Evolutionary conservation across 2,329 filamentous ascomycete genomes (phyloP), one percentile per base, ranked within the genome.

Genomic region (Fusarium goolgardi): DNA sequence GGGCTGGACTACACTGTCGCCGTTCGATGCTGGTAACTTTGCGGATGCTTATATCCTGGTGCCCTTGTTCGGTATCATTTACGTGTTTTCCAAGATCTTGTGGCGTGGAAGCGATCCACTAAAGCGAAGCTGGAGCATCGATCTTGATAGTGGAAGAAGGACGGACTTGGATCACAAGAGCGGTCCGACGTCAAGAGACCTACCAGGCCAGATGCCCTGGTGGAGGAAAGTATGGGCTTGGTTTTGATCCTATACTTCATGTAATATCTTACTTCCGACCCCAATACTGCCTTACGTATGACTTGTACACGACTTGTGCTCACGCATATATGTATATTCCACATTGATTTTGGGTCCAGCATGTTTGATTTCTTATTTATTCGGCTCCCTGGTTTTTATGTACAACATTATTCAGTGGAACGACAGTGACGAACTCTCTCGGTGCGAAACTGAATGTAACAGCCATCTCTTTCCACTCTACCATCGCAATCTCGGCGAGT

Each of bases 41-140:
- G 86, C 90, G 13, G 86, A 88, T 69, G 86, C 87, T 0, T 90
- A 90, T 69, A 86, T 90, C 55, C 75, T 90, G 25, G 73, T 90
- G 31, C 86, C 86, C 3, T 76, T 90, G 0, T 90, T 90, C 66
- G 82, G 79, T 1, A 59, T 89, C 41, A 88, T 90, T 18, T 89
- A 85, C 67, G 63, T 83, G 2, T 80, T 71, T 2, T 87, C 86
- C 72, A 90, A 89, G 73, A 52, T 87, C 6, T 76, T 80, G 40
- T 86, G 85, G 77, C 71, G 77, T 27, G 69, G 75, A n/a, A 81
- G 81, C 62, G 89, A 88, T 3, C 79, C 75, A 9, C 78, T 83
- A 57, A 84, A 85, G 81, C 75, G 80, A 7, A 75, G 80, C 8
- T 76, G 82, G 55, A 85, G 88, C 55, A 83, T 89, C 25, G 86